Evolutionary conservation across 2,329 filamentous ascomycete genomes (phyloP), one percentile per base, ranked within the genome.

Genomic region (Fusarium dlaminii): DNA sequence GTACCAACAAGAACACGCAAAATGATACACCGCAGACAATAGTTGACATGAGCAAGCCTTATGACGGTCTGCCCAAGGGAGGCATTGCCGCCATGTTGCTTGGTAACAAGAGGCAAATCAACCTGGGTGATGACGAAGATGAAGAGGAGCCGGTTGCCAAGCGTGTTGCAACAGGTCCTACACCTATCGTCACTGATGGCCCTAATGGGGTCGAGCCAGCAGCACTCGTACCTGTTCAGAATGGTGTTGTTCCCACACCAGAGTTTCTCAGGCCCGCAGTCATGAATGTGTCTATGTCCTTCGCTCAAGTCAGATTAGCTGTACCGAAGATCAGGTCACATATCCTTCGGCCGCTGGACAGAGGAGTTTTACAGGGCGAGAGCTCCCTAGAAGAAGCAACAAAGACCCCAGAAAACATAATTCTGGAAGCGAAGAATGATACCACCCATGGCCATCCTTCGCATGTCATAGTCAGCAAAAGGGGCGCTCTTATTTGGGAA

Each of bases 391-490:
- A 93, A 42, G 90, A 92, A 24, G 90, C 92, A 15, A 85, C 88
- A 4, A 90, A 91, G 79, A 82, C 88, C 1, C 86, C 90, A 3
- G 92, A 93, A 66, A 93, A 94, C 72, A 86, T 94, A 57, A 90
- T 98, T 29, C 88, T 99, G 63, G 96, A 99, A 84, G 96, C 94
- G 34, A 92, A 92, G 70, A 99, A 99, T 79, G 93, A 95, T 4
- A 86, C 88, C 80, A 92, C 85, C 85, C 92, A 86, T 48, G 90
- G 93, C 69, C 96, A 98, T 67, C 96, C 96, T 3, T 93, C 94
- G 9, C 91, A 94, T 39, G 90, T 99, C 46, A 93, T 91, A 10
- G 91, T 96, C 43, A 93, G 91, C 5, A 96, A 94, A 80, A 90
- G 94, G 62, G 94, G 94, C 9, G 90, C 92, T 63, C 86, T 93